A percentile compares a stretch with the other conserved stretches of the same genome.
These are phyloP conservation scores for Vaccinium macrocarpon DNA, from an alignment of 148 eudicot species.

Conservation along the genomic window DNA sequence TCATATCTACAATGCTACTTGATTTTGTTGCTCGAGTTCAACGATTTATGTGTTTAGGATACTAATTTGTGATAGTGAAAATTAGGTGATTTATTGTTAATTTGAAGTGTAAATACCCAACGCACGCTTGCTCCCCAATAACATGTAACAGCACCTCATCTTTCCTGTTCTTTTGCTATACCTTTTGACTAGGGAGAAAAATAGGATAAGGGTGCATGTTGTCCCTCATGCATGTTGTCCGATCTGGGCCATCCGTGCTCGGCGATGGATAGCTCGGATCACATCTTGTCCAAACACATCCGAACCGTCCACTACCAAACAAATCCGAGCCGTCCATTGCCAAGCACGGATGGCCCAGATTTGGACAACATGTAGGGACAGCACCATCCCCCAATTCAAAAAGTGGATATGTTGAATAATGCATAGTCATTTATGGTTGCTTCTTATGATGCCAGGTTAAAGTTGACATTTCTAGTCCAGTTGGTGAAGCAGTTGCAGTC, in stretches of 20 bases:
- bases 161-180: not conserved
- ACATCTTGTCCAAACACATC: too few relatives aligned
- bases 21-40: not conserved
- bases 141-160: not conserved
- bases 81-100: not conserved
- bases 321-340: too few relatives aligned
- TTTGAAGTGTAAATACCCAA: not conserved
- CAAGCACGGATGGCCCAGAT: too few relatives aligned
- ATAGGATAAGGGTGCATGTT: too few relatives aligned
- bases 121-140: not conserved
- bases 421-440: not conserved
- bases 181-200: not conserved
- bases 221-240: too few relatives aligned
- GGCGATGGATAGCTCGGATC: too few relatives aligned
- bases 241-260: too few relatives aligned
- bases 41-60: not conserved
- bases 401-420: not conserved
- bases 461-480: conserved; percentile 48
- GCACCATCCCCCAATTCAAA: too few relatives aligned
- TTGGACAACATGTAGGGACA: too few relatives aligned
- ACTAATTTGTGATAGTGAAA: not conserved
- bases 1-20: not conserved
- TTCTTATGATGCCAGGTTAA: conserved; percentile 61
- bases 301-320: too few relatives aligned
- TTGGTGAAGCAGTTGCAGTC: conserved; percentile 67